Conservation (phyloP, 768 basidiomycete genomes). For the Cantharellus cinnabarinus region DNA sequence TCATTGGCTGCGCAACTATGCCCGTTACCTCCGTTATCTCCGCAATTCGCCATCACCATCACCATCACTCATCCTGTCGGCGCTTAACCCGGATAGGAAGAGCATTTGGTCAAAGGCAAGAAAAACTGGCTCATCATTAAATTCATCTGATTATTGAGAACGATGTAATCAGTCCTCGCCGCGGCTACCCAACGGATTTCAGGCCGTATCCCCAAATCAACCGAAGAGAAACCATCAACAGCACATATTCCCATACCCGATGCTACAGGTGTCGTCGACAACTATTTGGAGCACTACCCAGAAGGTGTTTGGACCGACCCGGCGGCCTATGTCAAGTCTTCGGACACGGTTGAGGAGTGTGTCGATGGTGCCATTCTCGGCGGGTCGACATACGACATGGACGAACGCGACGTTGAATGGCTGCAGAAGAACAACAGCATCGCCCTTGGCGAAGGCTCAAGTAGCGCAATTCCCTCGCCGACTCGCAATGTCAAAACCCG, state of each 20-base stretch:
- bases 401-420: conserved; percentile 92
- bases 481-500: conserved; percentile 57
- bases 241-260: conserved; percentile 88
- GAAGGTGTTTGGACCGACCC: conserved; percentile 55
- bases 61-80: conserved; percentile 18
- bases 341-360: conserved; percentile 70
- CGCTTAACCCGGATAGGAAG: conserved; percentile 23
- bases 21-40: neutral
- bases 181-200: conserved; percentile 27
- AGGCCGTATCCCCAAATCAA: conserved; percentile 9
- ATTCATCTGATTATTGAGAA: neutral
- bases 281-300: conserved; percentile 63
- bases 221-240: conserved; percentile 22
- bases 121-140: neutral
- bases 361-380: conserved; percentile 38
- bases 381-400: conserved; percentile 80
- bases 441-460: conserved; percentile 69
- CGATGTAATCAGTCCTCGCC: conserved; percentile 30
- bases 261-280: conserved; percentile 56
- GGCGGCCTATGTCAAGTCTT: conserved; percentile 53
- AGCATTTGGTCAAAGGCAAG: conserved; percentile 20
- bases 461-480: conserved; percentile 35
- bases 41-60: neutral
- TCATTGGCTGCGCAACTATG: conserved; percentile 2
- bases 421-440: conserved; percentile 78